These are phyloP conservation scores for Colletotrichum sp. DNA, from an alignment of 2,329 filamentous ascomycete species.

Conservation along the genomic window DNA sequence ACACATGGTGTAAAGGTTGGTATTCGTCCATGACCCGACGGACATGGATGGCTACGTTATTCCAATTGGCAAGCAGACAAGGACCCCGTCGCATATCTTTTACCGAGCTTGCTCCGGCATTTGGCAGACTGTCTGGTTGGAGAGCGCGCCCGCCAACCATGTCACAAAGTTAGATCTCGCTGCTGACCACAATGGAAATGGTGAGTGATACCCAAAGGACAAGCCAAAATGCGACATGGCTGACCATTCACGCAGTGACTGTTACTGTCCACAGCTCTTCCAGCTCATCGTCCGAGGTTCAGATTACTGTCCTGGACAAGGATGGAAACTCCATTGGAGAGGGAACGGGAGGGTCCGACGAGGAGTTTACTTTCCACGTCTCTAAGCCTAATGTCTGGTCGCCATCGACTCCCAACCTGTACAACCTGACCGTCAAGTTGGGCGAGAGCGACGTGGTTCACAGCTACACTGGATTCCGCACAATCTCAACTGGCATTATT, in stretches of 20 bases:
- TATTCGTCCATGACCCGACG: slow-evolving; percentile 72
- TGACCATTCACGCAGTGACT: slow-evolving; percentile 45
- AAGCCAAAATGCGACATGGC: neutral
- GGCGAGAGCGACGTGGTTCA: slow-evolving; percentile 53
- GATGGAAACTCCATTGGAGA: slow-evolving; percentile 46
- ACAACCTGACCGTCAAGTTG: slow-evolving; percentile 63
- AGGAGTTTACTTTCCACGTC: slow-evolving; percentile 59
- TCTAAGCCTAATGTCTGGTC: slow-evolving; percentile 65
- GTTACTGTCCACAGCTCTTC: slow-evolving; percentile 56
- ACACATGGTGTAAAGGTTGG: slow-evolving; percentile 44
- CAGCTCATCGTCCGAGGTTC: slow-evolving; percentile 35
- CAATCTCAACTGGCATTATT: slow-evolving; percentile 59
- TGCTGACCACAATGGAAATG: slow-evolving; percentile 58
- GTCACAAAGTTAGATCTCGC: slow-evolving; percentile 64
- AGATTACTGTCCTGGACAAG: slow-evolving; percentile 37
- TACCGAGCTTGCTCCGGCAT: slow-evolving; percentile 76
- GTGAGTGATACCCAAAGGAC: slow-evolving; percentile 33
- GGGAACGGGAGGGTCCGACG: slow-evolving; percentile 48
- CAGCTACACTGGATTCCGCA: slow-evolving; percentile 74
- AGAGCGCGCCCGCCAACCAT: slow-evolving; percentile 61
- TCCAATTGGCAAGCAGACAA: slow-evolving; percentile 69
- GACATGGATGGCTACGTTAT: slow-evolving; percentile 60
- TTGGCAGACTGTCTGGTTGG: slow-evolving; percentile 76
- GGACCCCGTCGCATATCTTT: slow-evolving; percentile 65
- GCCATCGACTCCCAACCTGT: slow-evolving; percentile 65